A percentile compares a stretch with the other conserved stretches of the same genome.
Conservation (phyloP, 257 asterid species). For the Salvia miltiorrhiza region DNA sequence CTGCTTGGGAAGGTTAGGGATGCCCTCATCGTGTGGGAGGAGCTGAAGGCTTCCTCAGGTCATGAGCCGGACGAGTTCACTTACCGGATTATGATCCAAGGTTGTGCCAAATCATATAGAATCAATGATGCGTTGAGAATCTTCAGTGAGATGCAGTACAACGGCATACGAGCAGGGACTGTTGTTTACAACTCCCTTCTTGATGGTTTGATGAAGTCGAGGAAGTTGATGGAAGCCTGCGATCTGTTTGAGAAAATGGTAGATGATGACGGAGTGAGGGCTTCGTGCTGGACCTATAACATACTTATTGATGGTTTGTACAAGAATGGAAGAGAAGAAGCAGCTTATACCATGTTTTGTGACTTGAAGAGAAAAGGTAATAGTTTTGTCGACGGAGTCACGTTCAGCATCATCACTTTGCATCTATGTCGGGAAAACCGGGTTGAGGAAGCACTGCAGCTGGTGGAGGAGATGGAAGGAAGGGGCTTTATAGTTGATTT, state of each 20-base stretch:
- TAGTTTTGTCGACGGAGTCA: constrained; percentile 67
- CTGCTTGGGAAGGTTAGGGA: constrained; percentile 78
- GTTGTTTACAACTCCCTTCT: constrained; percentile 74
- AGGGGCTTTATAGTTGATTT: constrained; percentile 79
- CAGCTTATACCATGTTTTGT: constrained; percentile 71
- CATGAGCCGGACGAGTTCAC: constrained; percentile 83
- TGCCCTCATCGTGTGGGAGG: constrained; percentile 84
- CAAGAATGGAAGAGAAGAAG: constrained; percentile 76
- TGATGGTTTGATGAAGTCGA: constrained; percentile 79
- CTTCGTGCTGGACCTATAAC: constrained; percentile 90
- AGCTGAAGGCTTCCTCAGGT: constrained; percentile 76
- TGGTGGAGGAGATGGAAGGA: constrained; percentile 93
- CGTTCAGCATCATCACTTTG: constrained; percentile 68
- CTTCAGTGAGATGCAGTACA: constrained; percentile 73
- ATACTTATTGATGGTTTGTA: constrained; percentile 83
- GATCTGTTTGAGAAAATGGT: constrained; percentile 80
- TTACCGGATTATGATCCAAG: constrained; percentile 75
- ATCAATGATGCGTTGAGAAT: constrained; percentile 63
- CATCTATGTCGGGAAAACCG: constrained; percentile 65
- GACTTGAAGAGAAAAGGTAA: constrained; percentile 86
- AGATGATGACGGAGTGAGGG: constrained; percentile 72
- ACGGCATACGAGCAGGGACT: constrained; percentile 61
- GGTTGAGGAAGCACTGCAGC: constrained; percentile 63
- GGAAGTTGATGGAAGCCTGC: constrained; percentile 79
- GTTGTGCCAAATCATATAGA: constrained; percentile 71